A percentile compares a stretch with the other conserved stretches of the same genome.
Conservation (phyloP, 768 basidiomycete species). For the Boletus rubropictus region DNA sequence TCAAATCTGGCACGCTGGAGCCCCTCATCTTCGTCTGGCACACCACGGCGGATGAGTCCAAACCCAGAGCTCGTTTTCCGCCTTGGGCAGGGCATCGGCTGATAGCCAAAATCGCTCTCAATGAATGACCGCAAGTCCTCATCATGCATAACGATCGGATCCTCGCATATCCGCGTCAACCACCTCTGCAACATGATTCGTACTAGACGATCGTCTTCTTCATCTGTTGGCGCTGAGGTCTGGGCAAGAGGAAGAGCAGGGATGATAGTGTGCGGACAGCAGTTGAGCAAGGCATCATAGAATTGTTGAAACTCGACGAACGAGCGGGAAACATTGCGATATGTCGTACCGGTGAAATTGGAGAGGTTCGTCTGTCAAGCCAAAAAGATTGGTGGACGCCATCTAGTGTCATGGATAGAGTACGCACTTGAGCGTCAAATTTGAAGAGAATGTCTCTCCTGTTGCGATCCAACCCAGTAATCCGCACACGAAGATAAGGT, state of each 20-base stretch:
- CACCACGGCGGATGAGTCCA: slow-evolving; percentile 67
- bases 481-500: slow-evolving; percentile 83
- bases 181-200: slow-evolving; percentile 93
- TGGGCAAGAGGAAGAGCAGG: slow-evolving; percentile 95
- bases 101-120: slow-evolving; percentile 96
- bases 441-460: slow-evolving; percentile 89
- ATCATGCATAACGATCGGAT: slow-evolving; percentile 79
- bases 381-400: not conserved
- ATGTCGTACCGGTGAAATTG: slow-evolving; percentile 83
- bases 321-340: slow-evolving; percentile 91
- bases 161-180: slow-evolving; percentile 89
- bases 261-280: slow-evolving; percentile 93
- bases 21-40: slow-evolving; percentile 93
- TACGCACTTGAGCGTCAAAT: slow-evolving; percentile 84
- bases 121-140: slow-evolving; percentile 94
- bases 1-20: slow-evolving; percentile 87
- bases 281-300: slow-evolving; percentile 82
- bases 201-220: slow-evolving; percentile 95
- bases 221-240: slow-evolving; percentile 94
- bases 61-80: slow-evolving; percentile 73
- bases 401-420: not conserved
- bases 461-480: slow-evolving; percentile 91
- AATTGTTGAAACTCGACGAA: slow-evolving; percentile 94
- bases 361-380: slow-evolving; percentile 78
- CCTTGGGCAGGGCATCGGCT: slow-evolving; percentile 70